Base-by-base conservation (phyloP, 2,329 filamentous ascomycete species). In the Tolypocladium amazonense region DNA sequence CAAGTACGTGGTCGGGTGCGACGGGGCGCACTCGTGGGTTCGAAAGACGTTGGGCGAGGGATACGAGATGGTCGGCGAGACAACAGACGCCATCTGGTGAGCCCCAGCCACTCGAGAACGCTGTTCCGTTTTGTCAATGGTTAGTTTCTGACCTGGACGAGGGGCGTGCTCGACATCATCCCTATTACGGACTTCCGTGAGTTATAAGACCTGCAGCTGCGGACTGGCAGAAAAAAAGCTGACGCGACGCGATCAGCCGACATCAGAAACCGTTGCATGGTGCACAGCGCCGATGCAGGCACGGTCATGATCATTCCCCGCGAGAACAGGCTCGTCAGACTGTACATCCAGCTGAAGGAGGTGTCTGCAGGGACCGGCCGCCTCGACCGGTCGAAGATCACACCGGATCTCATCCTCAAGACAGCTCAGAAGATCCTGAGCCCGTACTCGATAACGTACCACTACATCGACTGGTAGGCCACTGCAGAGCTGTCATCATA, bases 1-100 rank as follows among this genome's bases (percentile, higher is more conserved):
- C 20, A 75, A 86, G 67, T 90, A 87, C 62, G 76, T 90, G 37
- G 77, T 90, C 4, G 87, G 87, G 0, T 86, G 83, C 53, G 87
- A 89, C 63, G 87, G 87, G 0, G 87, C 87, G 0, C 85, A 87
- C 65, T 85, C 80, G 59, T 88, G 85, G 84, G 84, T 82, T 0
- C 74, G 87, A 45, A 76, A 78, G 58, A 77, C 83, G 59, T 72
- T 89, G 1, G 81, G 82, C 0, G 64, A 67, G 20, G 70, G 70
- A 12, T 79, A 83, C 38, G 74, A 79, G 38, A 73, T 86, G 55
- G 75, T 81, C 55, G 83, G 83, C 6, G 82, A 85, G 57, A 78
- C 76, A 4, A 81, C 77, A 0, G 79, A 82, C 60, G 78, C 72
- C 62, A 79, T 81, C 56, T 82, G 78, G 78, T 63, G 37, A 62